phyloP scores from a whole-genome alignment of 1,139 yeast genomes.

The Nakaseomyces uthaithaninus region DNA sequence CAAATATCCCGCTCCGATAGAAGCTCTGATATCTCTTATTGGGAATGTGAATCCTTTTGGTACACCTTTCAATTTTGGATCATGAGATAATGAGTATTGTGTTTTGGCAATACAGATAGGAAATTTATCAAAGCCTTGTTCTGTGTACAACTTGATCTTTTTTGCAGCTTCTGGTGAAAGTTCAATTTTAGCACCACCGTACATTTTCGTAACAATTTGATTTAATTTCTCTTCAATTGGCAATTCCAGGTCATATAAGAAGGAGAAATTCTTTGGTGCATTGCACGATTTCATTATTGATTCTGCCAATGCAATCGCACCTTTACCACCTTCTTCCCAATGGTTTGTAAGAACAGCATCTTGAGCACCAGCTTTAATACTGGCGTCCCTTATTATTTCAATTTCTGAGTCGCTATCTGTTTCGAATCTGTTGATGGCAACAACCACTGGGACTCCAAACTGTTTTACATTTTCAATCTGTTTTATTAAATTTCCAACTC shows the following conservation, averaged over 20 bases:
- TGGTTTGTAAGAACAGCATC: conserved; percentile 71
- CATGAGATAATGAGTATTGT: conserved; percentile 93
- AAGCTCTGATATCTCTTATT: conserved; percentile 85
- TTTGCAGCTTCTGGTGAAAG: conserved; percentile 75
- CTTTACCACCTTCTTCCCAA: conserved; percentile 77
- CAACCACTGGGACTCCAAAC: conserved; percentile 71
- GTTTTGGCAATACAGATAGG: conserved; percentile 98
- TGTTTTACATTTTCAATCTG: conserved; percentile 64
- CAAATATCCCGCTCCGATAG: conserved; percentile 94
- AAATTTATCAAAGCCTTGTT: conserved; percentile 84
- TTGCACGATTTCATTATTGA: conserved; percentile 57
- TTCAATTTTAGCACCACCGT: conserved; percentile 89
- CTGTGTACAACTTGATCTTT: conserved; percentile 75
- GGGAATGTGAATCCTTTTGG: conserved; percentile 94
- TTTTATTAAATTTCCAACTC: conserved; percentile 66
- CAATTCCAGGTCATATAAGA: conserved; percentile 52
- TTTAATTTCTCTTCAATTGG: conserved; percentile 53
- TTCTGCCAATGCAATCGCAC: conserved; percentile 60
- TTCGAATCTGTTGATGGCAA: conserved; percentile 68
- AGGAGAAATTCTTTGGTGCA: conserved; percentile 40
- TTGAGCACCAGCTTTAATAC: conserved; percentile 64
- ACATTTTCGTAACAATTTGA: conserved; percentile 81
- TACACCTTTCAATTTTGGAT: conserved; percentile 86
- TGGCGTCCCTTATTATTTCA: conserved; percentile 52
- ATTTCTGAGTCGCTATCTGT: conserved; percentile 65